Evolutionary conservation across 2,329 filamentous ascomycete genomes (phyloP).

Genomic region (Microsporum audouinii): DNA sequence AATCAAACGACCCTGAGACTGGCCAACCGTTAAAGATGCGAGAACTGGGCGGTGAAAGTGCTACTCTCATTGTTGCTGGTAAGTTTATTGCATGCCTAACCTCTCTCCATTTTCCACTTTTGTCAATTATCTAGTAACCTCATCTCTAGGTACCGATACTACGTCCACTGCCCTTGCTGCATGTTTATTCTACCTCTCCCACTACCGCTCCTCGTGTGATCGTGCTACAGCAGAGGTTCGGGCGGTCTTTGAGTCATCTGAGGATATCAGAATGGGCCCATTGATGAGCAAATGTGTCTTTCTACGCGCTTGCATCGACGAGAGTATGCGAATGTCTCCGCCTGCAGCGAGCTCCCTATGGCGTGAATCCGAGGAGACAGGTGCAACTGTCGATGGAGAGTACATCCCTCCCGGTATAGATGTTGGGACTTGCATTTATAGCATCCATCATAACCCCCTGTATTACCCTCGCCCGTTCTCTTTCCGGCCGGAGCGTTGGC

Average conservation of each 20-base stretch:
- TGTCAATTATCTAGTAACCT: constrained; percentile 18
- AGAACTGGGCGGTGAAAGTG: constrained; percentile 39
- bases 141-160: constrained; percentile 22
- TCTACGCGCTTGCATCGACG: constrained; percentile 34
- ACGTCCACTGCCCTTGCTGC: constrained; percentile 28
- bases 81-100: neutral
- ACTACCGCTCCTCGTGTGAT: constrained; percentile 21
- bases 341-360: constrained; percentile 17
- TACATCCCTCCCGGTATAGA: constrained; percentile 21
- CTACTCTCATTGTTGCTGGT: constrained; percentile 23
- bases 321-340: constrained; percentile 25
- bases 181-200: constrained; percentile 30
- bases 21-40: constrained; percentile 32
- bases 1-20: constrained; percentile 37
- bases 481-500: constrained; percentile 28
- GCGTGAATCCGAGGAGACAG: constrained; percentile 21
- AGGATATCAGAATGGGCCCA: constrained; percentile 19
- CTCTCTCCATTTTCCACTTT: neutral
- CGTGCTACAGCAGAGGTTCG: constrained; percentile 25
- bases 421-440: constrained; percentile 24
- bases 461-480: constrained; percentile 23
- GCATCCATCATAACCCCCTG: constrained; percentile 23
- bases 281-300: constrained; percentile 26
- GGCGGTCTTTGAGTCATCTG: constrained; percentile 14
- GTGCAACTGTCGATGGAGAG: constrained; percentile 22